Evolutionary conservation across 2,329 filamentous ascomycete species (phyloP), one percentile per base, ranked within the genome.

Genomic region (Mycogone perniciosa): DNA sequence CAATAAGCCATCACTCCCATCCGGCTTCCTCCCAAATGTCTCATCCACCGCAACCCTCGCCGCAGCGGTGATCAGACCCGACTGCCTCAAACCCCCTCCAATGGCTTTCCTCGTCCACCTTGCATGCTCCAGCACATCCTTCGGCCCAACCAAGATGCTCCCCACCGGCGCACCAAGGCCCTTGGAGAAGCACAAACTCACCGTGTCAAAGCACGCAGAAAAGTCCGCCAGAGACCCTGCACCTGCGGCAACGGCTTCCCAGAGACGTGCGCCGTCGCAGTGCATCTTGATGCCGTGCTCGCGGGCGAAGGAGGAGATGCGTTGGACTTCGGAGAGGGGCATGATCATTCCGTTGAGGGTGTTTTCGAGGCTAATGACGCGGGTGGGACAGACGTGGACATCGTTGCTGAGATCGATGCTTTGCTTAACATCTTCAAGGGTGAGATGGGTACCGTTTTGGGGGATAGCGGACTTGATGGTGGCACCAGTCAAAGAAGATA

Each of bases 351-450:
- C 90, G 50, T 82, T 81, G 45, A 95, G 77, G 1, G 91, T 96
- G 64, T 95, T 96, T 64, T 96, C 90, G 44, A 96, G 73, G 55
- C 81, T 84, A 58, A 96, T 88, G 46, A 96, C 79, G 41, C 81
- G 81, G 0, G 90, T 95, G 0, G 90, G 89, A 61, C 86, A 90
- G 31, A 76, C 74, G 64, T 95, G 89, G 20, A 93, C 79, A 59
- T 95, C 81, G 49, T 87, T 78, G 56, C 76, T 74, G 0, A 90
- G 64, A 0, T 85, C 75, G 4, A 80, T 81, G 56, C 86, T 72
- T 54, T 80, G 76, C 62, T 84, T 68, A 10, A 96, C 71, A 60
- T 96, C 91, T 60, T 88, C 84, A 7, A 92, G 74, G 0, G 87
- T 91, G 39, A 95, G 72, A 63, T 95, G 81, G 11, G 77, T 72